Evolutionary conservation across 1,284 basidiomycete species (phyloP).

Genomic region (Irpex lacteus): DNA sequence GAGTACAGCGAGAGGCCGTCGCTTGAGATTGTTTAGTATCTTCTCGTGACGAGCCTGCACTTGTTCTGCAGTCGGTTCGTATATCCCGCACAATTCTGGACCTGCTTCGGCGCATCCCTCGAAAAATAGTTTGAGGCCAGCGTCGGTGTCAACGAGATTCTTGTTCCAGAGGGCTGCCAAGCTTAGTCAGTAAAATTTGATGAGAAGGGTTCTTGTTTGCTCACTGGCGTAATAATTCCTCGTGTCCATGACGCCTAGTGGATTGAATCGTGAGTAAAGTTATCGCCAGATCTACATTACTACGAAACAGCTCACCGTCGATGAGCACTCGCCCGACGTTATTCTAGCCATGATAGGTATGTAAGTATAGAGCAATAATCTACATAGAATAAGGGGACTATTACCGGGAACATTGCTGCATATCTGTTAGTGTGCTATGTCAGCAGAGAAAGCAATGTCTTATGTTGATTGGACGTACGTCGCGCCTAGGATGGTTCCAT

Average conservation of each 20-base stretch:
- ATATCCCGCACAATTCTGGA: conserved; percentile 14
- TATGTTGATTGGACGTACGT: conserved; percentile 13
- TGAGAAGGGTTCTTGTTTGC: too few relatives aligned
- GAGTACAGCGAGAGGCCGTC: conserved; percentile 3
- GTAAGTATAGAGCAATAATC: background rate
- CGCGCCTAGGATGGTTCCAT: conserved; percentile 22
- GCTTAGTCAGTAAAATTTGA: background rate
- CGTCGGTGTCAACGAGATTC: conserved; percentile 20
- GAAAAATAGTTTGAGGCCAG: conserved; percentile 10
- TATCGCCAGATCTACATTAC: background rate
- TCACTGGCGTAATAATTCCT: conserved; percentile 13
- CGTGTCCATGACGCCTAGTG: conserved; percentile 14
- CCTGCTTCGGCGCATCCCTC: conserved; percentile 20
- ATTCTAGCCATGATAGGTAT: conserved; percentile 2
- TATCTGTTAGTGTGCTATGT: conserved; percentile 1
- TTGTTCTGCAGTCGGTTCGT: conserved; percentile 13
- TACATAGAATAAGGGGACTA: background rate
- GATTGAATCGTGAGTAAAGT: background rate
- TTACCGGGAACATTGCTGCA: conserved; percentile 25
- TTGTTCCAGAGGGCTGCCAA: conserved; percentile 13
- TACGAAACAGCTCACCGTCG: conserved; percentile 9
- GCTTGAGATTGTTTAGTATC: conserved; percentile 8
- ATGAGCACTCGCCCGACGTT: conserved; percentile 17
- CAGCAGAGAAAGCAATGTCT: background rate
- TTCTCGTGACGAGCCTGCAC: conserved; percentile 16